Conservation (phyloP, 257 asterid species). For the Solanum tarapatanum region DNA sequence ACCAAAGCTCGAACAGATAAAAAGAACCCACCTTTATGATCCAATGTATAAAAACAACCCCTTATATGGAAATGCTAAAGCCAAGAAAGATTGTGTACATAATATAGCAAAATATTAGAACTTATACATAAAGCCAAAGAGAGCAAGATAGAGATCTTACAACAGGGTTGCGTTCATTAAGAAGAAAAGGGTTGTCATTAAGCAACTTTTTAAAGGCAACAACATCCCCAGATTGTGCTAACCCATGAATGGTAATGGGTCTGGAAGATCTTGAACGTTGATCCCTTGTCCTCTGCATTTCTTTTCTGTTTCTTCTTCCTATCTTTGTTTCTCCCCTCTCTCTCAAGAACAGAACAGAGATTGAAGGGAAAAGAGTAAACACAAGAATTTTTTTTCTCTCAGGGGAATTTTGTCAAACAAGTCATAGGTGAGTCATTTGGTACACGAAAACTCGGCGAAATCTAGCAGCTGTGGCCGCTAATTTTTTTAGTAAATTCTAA, state of each 20-base stretch:
- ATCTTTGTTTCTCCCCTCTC: not conserved
- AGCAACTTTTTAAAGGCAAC: slow-evolving; percentile 63
- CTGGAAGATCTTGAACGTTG: slow-evolving; percentile 27
- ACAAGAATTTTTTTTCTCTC: not conserved
- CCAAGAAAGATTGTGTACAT: not conserved
- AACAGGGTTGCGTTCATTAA: slow-evolving; percentile 85
- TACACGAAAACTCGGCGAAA: not conserved
- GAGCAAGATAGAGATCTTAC: slow-evolving; percentile 31
- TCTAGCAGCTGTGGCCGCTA: not conserved
- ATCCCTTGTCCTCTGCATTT: slow-evolving; percentile 22
- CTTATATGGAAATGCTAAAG: not conserved
- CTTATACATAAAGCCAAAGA: not conserved
- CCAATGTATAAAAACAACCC: not conserved
- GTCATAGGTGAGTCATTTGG: not conserved
- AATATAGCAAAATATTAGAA: not conserved
- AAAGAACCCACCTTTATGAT: not conserved
- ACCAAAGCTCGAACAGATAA: not conserved
- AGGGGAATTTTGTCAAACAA: slow-evolving; percentile 5
- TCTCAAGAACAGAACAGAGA: not conserved
- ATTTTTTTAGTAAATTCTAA: not conserved
- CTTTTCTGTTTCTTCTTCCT: not conserved
- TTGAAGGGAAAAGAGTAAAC: not conserved
- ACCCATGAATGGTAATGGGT: slow-evolving; percentile 75
- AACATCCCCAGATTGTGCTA: slow-evolving; percentile 86
- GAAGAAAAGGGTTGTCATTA: slow-evolving; percentile 61